Evolutionary conservation across 2,329 filamentous ascomycete genomes (phyloP).

Genomic region (Fusarium humuli): DNA sequence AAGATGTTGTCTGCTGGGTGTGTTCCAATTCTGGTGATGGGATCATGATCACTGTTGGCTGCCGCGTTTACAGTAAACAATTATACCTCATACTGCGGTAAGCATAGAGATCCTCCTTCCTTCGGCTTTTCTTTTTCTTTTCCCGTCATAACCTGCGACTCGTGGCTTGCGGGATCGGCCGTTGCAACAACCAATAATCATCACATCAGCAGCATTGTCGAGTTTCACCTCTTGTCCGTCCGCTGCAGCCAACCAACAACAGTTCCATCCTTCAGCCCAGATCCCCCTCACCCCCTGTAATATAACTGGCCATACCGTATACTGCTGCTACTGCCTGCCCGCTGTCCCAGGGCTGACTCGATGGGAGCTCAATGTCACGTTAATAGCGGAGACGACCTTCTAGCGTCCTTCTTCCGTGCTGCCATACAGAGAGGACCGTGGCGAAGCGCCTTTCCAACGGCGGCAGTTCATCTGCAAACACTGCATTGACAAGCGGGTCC

Average conservation of each 20-base stretch:
- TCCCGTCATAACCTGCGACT: constrained; percentile 1
- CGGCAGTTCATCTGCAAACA: constrained; percentile 26
- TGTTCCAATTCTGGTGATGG: constrained; percentile 7
- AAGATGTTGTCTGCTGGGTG: not conserved
- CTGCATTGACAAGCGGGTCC: constrained; percentile 28
- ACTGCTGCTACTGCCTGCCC: not conserved
- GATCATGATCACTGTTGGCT: constrained; percentile 4
- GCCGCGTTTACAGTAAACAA: not conserved
- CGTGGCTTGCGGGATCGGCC: constrained; percentile 10
- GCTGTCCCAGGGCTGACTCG: constrained; percentile 19
- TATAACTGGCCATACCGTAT: constrained; percentile 19
- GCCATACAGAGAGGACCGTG: constrained; percentile 2
- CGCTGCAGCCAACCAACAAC: not conserved
- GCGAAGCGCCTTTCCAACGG: constrained; percentile 29
- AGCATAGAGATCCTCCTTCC: constrained; percentile 7
- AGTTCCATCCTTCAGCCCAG: not conserved
- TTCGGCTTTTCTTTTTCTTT: constrained; percentile 2
- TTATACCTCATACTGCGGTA: not conserved
- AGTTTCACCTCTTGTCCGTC: constrained; percentile 15
- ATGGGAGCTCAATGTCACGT: not conserved
- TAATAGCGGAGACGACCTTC: constrained; percentile 16
- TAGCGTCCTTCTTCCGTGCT: constrained; percentile 19
- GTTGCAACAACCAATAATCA: not conserved
- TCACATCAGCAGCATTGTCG: not conserved
- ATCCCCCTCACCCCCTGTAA: not conserved